phyloP scores from a whole-genome alignment of 371 early-diverging fungal genomes.

The Mortierella sp. region DNA sequence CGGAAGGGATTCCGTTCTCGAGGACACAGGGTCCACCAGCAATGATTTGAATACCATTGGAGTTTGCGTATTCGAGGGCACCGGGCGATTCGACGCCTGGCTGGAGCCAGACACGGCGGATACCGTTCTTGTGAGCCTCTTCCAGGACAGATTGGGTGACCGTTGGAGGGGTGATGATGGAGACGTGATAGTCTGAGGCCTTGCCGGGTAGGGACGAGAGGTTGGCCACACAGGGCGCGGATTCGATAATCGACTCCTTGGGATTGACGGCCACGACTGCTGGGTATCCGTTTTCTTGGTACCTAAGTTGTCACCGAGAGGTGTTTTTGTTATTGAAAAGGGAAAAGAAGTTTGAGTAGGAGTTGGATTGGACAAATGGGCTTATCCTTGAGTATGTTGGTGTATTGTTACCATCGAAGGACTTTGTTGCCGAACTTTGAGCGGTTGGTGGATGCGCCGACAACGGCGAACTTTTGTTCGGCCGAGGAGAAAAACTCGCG shows the following conservation, averaged over 20 bases:
- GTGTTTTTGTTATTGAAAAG: not conserved
- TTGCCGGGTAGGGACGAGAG: slow-evolving; percentile 45
- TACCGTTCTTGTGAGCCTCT: slow-evolving; percentile 73
- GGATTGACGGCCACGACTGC: slow-evolving; percentile 45
- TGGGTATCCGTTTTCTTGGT: slow-evolving; percentile 46
- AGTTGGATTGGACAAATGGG: not conserved
- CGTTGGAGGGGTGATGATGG: slow-evolving; percentile 85
- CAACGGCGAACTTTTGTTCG: slow-evolving; percentile 72
- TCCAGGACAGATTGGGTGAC: slow-evolving; percentile 74
- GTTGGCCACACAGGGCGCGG: slow-evolving; percentile 26
- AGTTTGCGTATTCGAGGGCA: slow-evolving; percentile 65
- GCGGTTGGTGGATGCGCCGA: slow-evolving; percentile 79
- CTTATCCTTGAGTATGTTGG: no score
- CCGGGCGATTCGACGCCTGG: slow-evolving; percentile 80
- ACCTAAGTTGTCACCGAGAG: slow-evolving; percentile 21
- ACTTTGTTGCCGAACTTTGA: slow-evolving; percentile 87
- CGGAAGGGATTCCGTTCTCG: slow-evolving; percentile 63
- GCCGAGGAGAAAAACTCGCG: slow-evolving; percentile 41
- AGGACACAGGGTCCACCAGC: slow-evolving; percentile 84
- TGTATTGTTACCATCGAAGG: slow-evolving; percentile 72
- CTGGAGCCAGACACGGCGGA: slow-evolving; percentile 84
- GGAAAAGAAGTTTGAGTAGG: not conserved
- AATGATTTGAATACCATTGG: slow-evolving; percentile 68
- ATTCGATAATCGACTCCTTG: slow-evolving; percentile 43
- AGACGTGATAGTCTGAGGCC: slow-evolving; percentile 61